phyloP scores from a whole-genome alignment of 2,329 filamentous ascomycete genomes.

The Aspergillus hiratsukae region DNA sequence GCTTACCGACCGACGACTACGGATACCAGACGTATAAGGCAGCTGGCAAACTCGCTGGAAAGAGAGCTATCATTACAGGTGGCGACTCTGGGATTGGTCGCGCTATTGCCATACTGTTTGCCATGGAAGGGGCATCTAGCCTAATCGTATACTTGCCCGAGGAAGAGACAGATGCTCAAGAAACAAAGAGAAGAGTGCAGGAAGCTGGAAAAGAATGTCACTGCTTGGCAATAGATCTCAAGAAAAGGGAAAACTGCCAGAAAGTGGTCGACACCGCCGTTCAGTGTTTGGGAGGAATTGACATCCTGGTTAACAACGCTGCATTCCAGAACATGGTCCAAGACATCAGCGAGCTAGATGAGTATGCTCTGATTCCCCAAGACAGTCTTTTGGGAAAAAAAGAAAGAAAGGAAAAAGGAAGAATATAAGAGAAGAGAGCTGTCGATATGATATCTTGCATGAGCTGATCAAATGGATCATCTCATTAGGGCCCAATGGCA shows the following conservation, averaged over 20 bases:
- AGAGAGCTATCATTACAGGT: slow-evolving; percentile 74
- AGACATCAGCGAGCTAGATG: slow-evolving; percentile 65
- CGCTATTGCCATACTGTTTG: slow-evolving; percentile 70
- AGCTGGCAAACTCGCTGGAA: slow-evolving; percentile 69
- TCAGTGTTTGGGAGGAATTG: slow-evolving; percentile 62
- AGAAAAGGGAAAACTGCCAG: slow-evolving; percentile 62
- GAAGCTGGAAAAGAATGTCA: slow-evolving; percentile 62
- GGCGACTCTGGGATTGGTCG: slow-evolving; percentile 77
- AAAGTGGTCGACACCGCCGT: slow-evolving; percentile 64
- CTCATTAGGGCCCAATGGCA: slow-evolving; percentile 66
- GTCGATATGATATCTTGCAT: not conserved
- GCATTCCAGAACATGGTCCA: slow-evolving; percentile 70
- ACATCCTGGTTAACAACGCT: slow-evolving; percentile 65
- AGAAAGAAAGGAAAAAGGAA: too few species aligned
- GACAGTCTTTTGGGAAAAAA: not conserved
- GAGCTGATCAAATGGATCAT: not conserved
- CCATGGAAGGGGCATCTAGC: slow-evolving; percentile 72
- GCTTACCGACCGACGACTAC: slow-evolving; percentile 64
- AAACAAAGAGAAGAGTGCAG: slow-evolving; percentile 68
- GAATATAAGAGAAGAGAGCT: not conserved
- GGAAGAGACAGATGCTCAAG: slow-evolving; percentile 70
- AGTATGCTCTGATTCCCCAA: slow-evolving; percentile 41
- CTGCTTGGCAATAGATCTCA: slow-evolving; percentile 61
- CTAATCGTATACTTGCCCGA: slow-evolving; percentile 70
- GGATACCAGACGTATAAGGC: slow-evolving; percentile 67